Percentiles rank a stretch among this genome's conserved stretches.
Conservation (phyloP, 352 stramenopile species). For the Phytophthora sp. region DNA sequence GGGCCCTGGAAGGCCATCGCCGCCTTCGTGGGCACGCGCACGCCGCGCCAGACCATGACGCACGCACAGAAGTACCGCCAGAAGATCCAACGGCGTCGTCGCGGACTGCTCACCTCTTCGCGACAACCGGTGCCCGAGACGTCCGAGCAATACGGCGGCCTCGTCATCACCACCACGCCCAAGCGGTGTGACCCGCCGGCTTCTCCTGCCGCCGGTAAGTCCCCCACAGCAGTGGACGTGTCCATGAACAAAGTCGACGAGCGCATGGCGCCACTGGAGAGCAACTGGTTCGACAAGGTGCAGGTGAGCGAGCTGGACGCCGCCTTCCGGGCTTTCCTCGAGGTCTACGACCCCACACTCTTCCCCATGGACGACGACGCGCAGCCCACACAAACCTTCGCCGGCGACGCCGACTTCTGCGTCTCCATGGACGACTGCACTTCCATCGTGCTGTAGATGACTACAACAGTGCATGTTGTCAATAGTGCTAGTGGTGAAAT, state of each 20-base stretch:
- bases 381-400: neutral
- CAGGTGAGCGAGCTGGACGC: conserved; percentile 23
- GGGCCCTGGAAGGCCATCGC: conserved; percentile 63
- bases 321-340: conserved; percentile 26
- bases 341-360: conserved; percentile 28
- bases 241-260: no score
- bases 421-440: conserved; percentile 8
- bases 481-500: conserved; percentile 1
- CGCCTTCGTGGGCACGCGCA: conserved; percentile 49
- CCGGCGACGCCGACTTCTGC: neutral
- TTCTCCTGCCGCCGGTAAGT: conserved; percentile 5
- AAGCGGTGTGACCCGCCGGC: neutral
- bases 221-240: conserved; percentile 20
- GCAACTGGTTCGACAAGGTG: conserved; percentile 35
- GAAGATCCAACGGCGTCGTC: conserved; percentile 60
- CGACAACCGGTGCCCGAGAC: conserved; percentile 15
- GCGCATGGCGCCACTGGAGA: conserved; percentile 8
- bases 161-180: conserved; percentile 9
- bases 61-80: conserved; percentile 95
- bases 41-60: conserved; percentile 92
- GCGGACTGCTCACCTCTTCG: conserved; percentile 34
- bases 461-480: conserved; percentile 7
- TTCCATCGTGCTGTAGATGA: conserved; percentile 24
- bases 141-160: conserved; percentile 7
- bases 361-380: conserved; percentile 21